Evolutionary conservation across 805 yeast species (phyloP).

Genomic region (Pichia occidentalis): DNA sequence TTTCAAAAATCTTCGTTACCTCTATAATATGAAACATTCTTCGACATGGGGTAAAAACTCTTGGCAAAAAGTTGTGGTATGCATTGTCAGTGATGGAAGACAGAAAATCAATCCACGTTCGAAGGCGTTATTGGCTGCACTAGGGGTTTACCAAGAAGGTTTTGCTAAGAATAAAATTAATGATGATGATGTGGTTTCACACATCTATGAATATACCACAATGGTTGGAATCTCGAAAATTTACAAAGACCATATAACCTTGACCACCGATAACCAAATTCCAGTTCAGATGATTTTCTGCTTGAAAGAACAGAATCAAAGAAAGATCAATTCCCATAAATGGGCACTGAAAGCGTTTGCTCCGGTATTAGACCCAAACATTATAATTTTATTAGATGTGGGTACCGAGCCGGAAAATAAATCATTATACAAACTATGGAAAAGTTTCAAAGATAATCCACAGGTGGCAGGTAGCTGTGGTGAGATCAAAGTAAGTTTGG

Average conservation of each 20-base stretch:
- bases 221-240: slow-evolving; percentile 77
- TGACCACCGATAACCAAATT: slow-evolving; percentile 56
- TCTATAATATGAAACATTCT: slow-evolving; percentile 56
- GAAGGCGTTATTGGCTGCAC: slow-evolving; percentile 70
- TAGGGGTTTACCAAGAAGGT: slow-evolving; percentile 93
- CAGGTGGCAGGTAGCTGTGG: slow-evolving; percentile 98
- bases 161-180: slow-evolving; percentile 89
- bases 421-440: slow-evolving; percentile 86
- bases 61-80: slow-evolving; percentile 90
- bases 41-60: slow-evolving; percentile 90
- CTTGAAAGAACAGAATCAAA: slow-evolving; percentile 79
- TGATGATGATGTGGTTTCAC: slow-evolving; percentile 74
- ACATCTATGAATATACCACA: slow-evolving; percentile 89
- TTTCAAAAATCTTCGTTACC: slow-evolving; percentile 75
- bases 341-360: slow-evolving; percentile 96
- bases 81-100: slow-evolving; percentile 89
- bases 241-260: slow-evolving; percentile 49
- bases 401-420: slow-evolving; percentile 88
- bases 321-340: slow-evolving; percentile 90
- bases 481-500: slow-evolving; percentile 83
- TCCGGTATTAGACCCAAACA: slow-evolving; percentile 71
- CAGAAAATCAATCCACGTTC: slow-evolving; percentile 74
- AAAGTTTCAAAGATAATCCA: slow-evolving; percentile 60
- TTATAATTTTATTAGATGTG: slow-evolving; percentile 81
- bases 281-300: slow-evolving; percentile 91